phyloP scores from a whole-genome alignment of 306 rosid genomes.

The Cyamopsis tetragonoloba region DNA sequence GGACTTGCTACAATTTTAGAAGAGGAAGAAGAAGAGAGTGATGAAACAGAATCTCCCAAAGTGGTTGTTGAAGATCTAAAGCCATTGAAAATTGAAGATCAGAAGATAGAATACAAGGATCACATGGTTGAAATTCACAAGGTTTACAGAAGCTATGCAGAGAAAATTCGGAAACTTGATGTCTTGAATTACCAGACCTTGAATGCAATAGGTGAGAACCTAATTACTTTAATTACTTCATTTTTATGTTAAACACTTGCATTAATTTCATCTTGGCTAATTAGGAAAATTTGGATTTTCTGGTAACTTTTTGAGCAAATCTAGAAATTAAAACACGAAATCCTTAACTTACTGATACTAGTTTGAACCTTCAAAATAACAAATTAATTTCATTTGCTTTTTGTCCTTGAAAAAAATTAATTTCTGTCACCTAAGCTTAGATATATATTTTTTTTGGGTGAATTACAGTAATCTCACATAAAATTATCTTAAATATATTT shows the following conservation, averaged over 20 bases:
- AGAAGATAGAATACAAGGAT: slow-evolving; percentile 51
- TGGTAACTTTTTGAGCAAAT: not conserved
- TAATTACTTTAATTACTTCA: not conserved
- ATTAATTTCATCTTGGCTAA: not conserved
- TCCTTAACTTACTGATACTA: not conserved
- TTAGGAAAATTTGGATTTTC: not conserved
- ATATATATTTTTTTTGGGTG: too few species aligned
- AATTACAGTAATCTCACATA: too few species aligned
- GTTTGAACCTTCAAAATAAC: not conserved
- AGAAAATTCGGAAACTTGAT: slow-evolving; percentile 62
- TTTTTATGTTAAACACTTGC: not conserved
- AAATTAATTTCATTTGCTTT: too few species aligned
- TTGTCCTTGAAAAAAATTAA: too few species aligned
- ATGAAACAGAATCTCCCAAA: slow-evolving; percentile 35
- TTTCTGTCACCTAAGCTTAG: too few species aligned
- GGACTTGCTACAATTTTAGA: slow-evolving; percentile 72
- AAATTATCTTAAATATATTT: too few species aligned
- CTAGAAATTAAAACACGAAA: not conserved
- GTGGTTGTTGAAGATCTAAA: slow-evolving; percentile 36
- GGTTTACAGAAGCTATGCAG: slow-evolving; percentile 52
- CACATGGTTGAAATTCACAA: slow-evolving; percentile 53
- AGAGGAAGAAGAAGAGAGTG: slow-evolving; percentile 48
- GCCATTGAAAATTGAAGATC: slow-evolving; percentile 50
- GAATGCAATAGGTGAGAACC: slow-evolving; percentile 66
- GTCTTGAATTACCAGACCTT: slow-evolving; percentile 66